Percentiles rank a stretch among this genome's conserved stretches.
phyloP scores from a whole-genome alignment of 176 grass and related monocot species.

The Rhynchospora breviuscula region DNA sequence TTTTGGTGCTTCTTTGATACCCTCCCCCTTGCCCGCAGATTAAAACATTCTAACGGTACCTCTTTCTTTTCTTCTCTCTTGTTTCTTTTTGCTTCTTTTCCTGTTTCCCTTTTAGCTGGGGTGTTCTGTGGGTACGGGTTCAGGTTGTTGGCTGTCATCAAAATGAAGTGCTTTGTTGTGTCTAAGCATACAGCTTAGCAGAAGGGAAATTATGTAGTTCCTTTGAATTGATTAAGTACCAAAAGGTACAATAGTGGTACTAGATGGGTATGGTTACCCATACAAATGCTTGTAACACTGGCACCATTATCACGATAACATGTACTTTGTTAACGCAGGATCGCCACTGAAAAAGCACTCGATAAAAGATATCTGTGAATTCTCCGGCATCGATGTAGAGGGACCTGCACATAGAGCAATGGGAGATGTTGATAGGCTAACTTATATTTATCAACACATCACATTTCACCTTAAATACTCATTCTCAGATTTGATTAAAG shows the following conservation, averaged over 20 bases:
- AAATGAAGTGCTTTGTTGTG: background rate
- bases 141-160: background rate
- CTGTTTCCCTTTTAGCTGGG: background rate
- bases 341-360: background rate
- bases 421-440: constrained; percentile 50
- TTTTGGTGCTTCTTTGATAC: constrained; percentile 66
- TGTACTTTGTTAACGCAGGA: constrained; percentile 41
- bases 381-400: constrained; percentile 28
- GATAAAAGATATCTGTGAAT: constrained; percentile 33
- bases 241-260: background rate
- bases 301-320: background rate
- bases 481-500: constrained; percentile 28
- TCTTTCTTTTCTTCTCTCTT: background rate
- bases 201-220: constrained; percentile 1
- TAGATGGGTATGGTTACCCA: background rate
- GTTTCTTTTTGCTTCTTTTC: background rate
- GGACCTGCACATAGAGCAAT: constrained; percentile 62
- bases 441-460: constrained; percentile 46
- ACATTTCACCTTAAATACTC: constrained; percentile 54
- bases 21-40: constrained; percentile 38
- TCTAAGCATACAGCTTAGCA: background rate
- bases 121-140: background rate
- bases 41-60: constrained; percentile 49
- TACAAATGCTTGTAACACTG: background rate
- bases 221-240: constrained; percentile 6